Base-by-base conservation (phyloP, 2,329 filamentous ascomycete species). In the Emergomyces pasteurianus region DNA sequence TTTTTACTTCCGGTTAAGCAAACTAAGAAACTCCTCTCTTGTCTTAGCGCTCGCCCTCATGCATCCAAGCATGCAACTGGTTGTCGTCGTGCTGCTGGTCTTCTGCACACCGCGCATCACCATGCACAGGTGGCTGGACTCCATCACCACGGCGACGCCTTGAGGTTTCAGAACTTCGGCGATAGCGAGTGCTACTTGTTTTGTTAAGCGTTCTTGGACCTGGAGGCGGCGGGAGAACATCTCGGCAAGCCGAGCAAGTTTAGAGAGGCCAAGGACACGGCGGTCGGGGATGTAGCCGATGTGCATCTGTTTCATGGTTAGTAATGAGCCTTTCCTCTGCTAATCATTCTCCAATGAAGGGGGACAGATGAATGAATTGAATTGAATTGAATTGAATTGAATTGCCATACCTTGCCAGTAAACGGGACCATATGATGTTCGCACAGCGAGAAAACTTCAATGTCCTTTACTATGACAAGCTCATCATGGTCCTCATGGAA, bases 31-130 rank as follows among this genome's bases (percentile, higher is more conserved):
- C 75, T 99, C 94, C 72, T 96, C 95, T 68, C 94, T 82, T 12
- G 92, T 96, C 81, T 96, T 96, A 63, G 90, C 90, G 68, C 89
- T 90, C 63, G 86, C 87, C 71, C 96, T 87, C 81, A 99, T 95
- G 69, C 91, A 92, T 46, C 94, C 94, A n/a, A 97, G 83, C 77
- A 99, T 95, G 73, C 92, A 97, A 78, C 91, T 96, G 21, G 94
- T 99, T 43, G 95, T 94, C 7, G 94, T 97, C 21, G 84, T 88
- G 58, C 89, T 86, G 47, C 82, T 84, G 0, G 90, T 91, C 80
- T 99, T 96, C 73, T 96, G 85, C 10, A 99, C 92, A n/a, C 94
- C 94, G 54, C 94, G 85, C 92, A 96, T 97, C 18, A 96, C 91
- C 92, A 97, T 99, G 80, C 94, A 99, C 54, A 97, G 79, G 77